Conservation (phyloP, 1,284 basidiomycete species). For the Cryptococcus wingfieldii region DNA sequence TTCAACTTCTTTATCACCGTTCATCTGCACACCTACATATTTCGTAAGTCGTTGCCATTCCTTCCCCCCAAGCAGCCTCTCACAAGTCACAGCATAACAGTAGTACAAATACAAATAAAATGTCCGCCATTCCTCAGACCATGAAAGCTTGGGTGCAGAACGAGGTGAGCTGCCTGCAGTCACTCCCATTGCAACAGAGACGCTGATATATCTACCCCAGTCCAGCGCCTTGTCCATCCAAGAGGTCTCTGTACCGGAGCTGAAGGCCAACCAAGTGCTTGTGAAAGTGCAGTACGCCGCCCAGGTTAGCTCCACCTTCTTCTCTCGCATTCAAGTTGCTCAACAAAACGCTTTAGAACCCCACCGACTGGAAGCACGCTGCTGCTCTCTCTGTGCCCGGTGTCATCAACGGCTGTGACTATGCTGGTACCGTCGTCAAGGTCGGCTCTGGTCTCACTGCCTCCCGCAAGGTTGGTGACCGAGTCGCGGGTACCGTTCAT, state of each 20-base stretch:
- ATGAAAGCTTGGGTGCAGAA: conserved; percentile 32
- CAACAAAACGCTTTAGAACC: conserved; percentile 21
- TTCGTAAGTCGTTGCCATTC: no score
- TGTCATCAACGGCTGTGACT: conserved; percentile 52
- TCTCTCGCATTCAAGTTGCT: not conserved
- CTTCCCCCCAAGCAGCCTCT: no score
- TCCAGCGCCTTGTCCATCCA: conserved; percentile 16
- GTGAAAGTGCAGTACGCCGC: conserved; percentile 44
- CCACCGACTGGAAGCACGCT: conserved; percentile 45
- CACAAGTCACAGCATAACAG: no score
- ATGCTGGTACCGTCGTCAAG: conserved; percentile 50
- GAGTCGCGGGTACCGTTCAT: conserved; percentile 52
- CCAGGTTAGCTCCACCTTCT: conserved; percentile 19
- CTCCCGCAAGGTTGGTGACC: conserved; percentile 49
- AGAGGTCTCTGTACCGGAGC: conserved; percentile 31
- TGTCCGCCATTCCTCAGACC: conserved; percentile 19
- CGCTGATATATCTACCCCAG: not conserved
- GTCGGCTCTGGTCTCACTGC: conserved; percentile 43
- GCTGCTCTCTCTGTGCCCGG: conserved; percentile 31
- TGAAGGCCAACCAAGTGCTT: conserved; percentile 40
- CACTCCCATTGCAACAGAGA: not conserved
- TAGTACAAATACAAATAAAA: no score
- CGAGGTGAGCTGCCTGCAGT: conserved; percentile 9
- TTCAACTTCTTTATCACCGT: no score
- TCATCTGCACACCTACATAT: no score